Evolutionary conservation across 345 rosid genomes (phyloP), one percentile per base, ranked within the genome.

Genomic region (Arabidopsis thaliana): DNA sequence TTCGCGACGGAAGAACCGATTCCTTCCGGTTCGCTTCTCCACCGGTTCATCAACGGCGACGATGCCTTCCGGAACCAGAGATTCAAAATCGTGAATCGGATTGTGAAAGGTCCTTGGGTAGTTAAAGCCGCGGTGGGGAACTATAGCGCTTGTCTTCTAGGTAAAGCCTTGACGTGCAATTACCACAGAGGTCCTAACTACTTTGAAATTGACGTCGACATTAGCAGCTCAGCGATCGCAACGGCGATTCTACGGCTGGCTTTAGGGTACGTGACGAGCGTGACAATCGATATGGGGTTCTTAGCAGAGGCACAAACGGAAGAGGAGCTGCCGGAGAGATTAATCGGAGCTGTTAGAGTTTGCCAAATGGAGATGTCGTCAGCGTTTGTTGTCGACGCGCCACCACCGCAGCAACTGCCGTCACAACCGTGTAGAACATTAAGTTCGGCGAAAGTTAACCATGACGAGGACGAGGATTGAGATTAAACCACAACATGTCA

Each of bases 61-160:
- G 97, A 93, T 28, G 75, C 87, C 4, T 91, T 87, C 67, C 75
- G 98, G 74, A 91, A 89, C 72, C 86, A 85, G 77, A 88, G 98
- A 71, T 91, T 93, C 76, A 93, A 93, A 84, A 89, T 93, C 73
- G 97, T 91, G 75, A 89, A 88, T 45, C 82, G 93, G 67, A 93
- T 93, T 69, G 97, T 87, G 46, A 91, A 93, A 79, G 98, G 98
- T 0, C 98, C 97, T 0, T 93, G 97, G 97, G 81, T 89, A 51
- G 94, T 93, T 37, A 89, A 84, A 77, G 85, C 88, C 4, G 59
- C 98, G 44, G 95, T 89, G 13, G 97, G 97, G 12, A 89, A 78
- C 52, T 84, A 89, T 78, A 61, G 91, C n/a, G 96, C 98, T 12
- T 93, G 96, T 65, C 73, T 93, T 38, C 49, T 94, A n/a, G 98